These are phyloP conservation scores for Pharus latifolius DNA, from an alignment of 176 grass and related monocot species.

Conservation along the genomic window DNA sequence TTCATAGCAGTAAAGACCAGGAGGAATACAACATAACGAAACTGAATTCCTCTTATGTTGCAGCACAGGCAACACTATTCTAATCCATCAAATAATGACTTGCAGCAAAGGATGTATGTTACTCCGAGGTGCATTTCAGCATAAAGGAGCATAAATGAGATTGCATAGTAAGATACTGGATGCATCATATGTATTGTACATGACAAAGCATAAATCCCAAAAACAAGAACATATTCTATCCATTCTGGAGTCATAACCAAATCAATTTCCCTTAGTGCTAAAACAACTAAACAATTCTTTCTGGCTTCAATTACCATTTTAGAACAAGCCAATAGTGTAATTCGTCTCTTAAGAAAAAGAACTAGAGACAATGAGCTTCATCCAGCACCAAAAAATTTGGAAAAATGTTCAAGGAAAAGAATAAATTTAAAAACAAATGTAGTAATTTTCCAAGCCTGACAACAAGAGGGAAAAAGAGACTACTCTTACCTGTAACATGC, in stretches of 20 bases:
- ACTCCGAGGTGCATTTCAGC: not conserved
- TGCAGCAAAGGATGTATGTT: not conserved
- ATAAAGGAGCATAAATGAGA: too few species aligned
- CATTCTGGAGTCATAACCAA: not conserved
- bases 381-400: not conserved
- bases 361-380: not conserved
- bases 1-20: not conserved
- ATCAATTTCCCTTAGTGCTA: too few species aligned
- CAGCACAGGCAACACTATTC: not conserved
- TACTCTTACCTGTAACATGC: slow-evolving; percentile 67
- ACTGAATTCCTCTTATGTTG: not conserved
- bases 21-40: not conserved
- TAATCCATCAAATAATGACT: not conserved
- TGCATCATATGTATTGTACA: not conserved
- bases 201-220: not conserved
- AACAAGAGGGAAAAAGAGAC: not conserved
- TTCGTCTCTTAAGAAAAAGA: not conserved
- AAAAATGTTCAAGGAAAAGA: too few species aligned
- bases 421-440: too few species aligned
- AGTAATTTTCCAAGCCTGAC: not conserved
- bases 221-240: not conserved
- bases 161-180: too few species aligned
- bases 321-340: not conserved
- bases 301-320: not conserved
- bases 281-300: too few species aligned